These are phyloP conservation scores for Jackrogersella multiformis DNA, from an alignment of 495 filamentous ascomycete species.

Conservation along the genomic window DNA sequence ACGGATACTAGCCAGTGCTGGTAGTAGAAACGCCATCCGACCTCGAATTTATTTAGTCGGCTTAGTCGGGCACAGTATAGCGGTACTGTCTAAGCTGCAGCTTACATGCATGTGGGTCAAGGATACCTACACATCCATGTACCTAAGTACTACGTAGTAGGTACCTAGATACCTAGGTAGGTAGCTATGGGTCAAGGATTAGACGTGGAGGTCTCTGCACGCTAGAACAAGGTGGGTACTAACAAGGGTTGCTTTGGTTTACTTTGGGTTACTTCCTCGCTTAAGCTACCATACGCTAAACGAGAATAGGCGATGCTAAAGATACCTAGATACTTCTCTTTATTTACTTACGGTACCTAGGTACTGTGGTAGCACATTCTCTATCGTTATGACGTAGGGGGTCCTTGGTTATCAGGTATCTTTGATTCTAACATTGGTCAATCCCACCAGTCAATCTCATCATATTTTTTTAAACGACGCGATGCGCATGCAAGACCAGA, in stretches of 20 bases:
- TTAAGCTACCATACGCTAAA: slow-evolving; percentile 20
- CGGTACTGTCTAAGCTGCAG: slow-evolving; percentile 9
- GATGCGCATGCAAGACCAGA: slow-evolving; percentile 24
- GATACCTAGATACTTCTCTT: too few species aligned
- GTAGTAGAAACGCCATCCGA: too few species aligned
- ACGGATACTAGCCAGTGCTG: too few species aligned
- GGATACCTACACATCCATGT: too few species aligned
- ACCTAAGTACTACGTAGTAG: too few species aligned
- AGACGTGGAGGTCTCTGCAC: slow-evolving; percentile 7
- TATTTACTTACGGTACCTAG: slow-evolving; percentile 21
- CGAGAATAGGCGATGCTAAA: slow-evolving; percentile 13
- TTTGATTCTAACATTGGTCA: slow-evolving; percentile 29
- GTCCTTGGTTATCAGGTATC: slow-evolving; percentile 31
- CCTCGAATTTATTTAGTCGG: slow-evolving; percentile 20
- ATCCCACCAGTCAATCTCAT: slow-evolving; percentile 12
- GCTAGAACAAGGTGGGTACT: slow-evolving; percentile 19
- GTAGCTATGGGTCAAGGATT: slow-evolving; percentile 9
- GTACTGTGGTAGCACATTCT: background rate
- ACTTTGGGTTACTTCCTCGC: too few species aligned
- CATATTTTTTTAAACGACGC: slow-evolving; percentile 13
- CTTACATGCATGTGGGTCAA: background rate
- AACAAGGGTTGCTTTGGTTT: slow-evolving; percentile 1
- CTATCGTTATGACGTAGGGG: slow-evolving; percentile 33
- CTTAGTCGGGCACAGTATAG: slow-evolving; percentile 14
- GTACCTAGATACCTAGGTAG: too few species aligned